A percentile compares a stretch with the other conserved stretches of the same genome.
Conservation (phyloP, 805 yeast genomes). For the Candida taoyuanica region DNA sequence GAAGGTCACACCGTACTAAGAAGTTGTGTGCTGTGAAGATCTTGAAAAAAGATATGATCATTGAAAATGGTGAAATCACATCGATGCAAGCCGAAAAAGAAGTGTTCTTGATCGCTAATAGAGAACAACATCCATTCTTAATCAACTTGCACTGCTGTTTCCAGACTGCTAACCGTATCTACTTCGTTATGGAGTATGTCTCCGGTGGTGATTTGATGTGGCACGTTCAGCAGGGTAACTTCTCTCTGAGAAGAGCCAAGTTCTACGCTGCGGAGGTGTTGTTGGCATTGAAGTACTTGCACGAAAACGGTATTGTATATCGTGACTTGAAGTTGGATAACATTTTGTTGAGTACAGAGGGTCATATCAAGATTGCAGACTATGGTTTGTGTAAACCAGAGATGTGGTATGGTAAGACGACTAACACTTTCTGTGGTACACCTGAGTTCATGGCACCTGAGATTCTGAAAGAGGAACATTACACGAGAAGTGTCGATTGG, state of each 20-base stretch:
- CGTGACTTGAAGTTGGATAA: conserved; percentile 96
- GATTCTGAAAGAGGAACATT: conserved; percentile 86
- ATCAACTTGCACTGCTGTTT: conserved; percentile 90
- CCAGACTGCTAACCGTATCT: conserved; percentile 95
- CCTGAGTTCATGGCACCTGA: conserved; percentile 99
- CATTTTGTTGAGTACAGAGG: conserved; percentile 80
- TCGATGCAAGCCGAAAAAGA: conserved; percentile 92
- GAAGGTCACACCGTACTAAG: conserved; percentile 81
- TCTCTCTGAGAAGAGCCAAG: conserved; percentile 88
- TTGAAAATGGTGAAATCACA: conserved; percentile 94
- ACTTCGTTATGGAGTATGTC: conserved; percentile 97
- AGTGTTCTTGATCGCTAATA: conserved; percentile 78
- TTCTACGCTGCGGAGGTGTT: conserved; percentile 97
- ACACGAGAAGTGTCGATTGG: conserved; percentile 96
- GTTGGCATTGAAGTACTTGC: conserved; percentile 86
- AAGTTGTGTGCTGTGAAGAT: conserved; percentile 93
- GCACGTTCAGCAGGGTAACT: conserved; percentile 93
- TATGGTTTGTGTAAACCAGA: conserved; percentile 95
- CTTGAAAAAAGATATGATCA: conserved; percentile 89
- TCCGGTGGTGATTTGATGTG: conserved; percentile 99
- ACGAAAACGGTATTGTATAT: conserved; percentile 92
- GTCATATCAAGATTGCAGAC: conserved; percentile 95
- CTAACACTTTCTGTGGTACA: conserved; percentile 96
- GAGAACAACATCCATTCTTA: conserved; percentile 88
- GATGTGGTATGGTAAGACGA: conserved; percentile 80